phyloP scores from a whole-genome alignment of 805 yeast genomes.

The Brettanomyces naardenensis region DNA sequence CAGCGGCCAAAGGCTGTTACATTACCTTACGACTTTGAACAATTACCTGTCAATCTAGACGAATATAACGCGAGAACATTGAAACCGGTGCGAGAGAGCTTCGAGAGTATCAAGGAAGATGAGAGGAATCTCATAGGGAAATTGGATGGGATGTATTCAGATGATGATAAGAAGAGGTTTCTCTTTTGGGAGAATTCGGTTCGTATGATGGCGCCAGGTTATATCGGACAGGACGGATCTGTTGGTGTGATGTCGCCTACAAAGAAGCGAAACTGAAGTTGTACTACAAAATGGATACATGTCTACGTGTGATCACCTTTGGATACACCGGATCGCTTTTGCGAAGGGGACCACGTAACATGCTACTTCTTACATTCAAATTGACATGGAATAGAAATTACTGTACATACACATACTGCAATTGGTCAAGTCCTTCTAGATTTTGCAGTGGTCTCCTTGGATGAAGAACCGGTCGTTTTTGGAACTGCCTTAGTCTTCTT shows the following conservation, averaged over 20 bases:
- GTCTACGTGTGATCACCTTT: too few species aligned
- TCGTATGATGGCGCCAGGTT: slow-evolving; percentile 20
- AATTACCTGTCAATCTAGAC: slow-evolving; percentile 6
- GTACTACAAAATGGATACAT: not conserved
- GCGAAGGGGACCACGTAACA: too few species aligned
- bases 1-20: slow-evolving; percentile 17
- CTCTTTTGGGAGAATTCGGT: slow-evolving; percentile 17
- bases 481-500: slow-evolving; percentile 4
- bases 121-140: slow-evolving; percentile 4
- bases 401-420: not conserved
- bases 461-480: slow-evolving; percentile 13
- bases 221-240: slow-evolving; percentile 16
- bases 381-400: too few species aligned
- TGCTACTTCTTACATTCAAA: too few species aligned
- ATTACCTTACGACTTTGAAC: slow-evolving; percentile 18
- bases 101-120: slow-evolving; percentile 5
- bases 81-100: slow-evolving; percentile 1
- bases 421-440: slow-evolving; percentile 1
- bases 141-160: not conserved
- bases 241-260: slow-evolving; percentile 21
- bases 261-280: slow-evolving; percentile 1
- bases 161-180: slow-evolving; percentile 4
- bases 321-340: too few species aligned
- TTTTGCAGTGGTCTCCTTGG: slow-evolving; percentile 15
- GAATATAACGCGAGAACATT: slow-evolving; percentile 6